Base-by-base conservation (phyloP, 345 rosid genomes). In the Lagerstroemia speciosa region DNA sequence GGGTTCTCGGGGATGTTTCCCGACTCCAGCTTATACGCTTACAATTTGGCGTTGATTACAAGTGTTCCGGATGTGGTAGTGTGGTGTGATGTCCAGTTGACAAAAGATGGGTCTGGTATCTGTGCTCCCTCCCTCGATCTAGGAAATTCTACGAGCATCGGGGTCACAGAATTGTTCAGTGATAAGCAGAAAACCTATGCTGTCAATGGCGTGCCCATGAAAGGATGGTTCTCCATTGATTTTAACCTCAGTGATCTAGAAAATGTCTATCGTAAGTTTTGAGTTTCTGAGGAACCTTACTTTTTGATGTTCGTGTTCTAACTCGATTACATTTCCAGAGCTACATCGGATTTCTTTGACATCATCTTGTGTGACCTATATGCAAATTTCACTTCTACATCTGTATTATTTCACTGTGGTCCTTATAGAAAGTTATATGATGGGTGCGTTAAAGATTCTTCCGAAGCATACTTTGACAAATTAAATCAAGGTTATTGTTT, bases 1-100 rank as follows among this genome's bases (percentile, higher is more conserved):
- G 99, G 99, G 58, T 91, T 91, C 78, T 91, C 97, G 1, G 99
- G 99, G 68, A n/a, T 94, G 41, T 79, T 94, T 22, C 86, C 98
- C 0, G 90, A 85, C 78, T 91, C 93, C 27, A 91, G 96, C 77
- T 0, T 0, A 0, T 32, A 0, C 19, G 90, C 97, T 71, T 94
- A 86, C 77, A 70, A 26, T 67, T 70, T 91, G 38, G 85, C 84
- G 6, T 0, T 46, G 31, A 0, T 0, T 8, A 66, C 77, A 19
- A 76, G 97, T 76, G 67, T 71, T 2, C 17, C 81, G 0, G 65
- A 71, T 81, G 69, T 79, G 46, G 65, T 86, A 43, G 68, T 81
- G 3, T 91, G 90, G 96, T 94, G 99, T 80, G 95, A 94, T 77
- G 85, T 94, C 58, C 99, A 94, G 76, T 81, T 94, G 34, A 88